These are phyloP conservation scores for Kalaharituber pfeilii DNA, from an alignment of 2,329 filamentous ascomycete genomes.

Conservation along the genomic window DNA sequence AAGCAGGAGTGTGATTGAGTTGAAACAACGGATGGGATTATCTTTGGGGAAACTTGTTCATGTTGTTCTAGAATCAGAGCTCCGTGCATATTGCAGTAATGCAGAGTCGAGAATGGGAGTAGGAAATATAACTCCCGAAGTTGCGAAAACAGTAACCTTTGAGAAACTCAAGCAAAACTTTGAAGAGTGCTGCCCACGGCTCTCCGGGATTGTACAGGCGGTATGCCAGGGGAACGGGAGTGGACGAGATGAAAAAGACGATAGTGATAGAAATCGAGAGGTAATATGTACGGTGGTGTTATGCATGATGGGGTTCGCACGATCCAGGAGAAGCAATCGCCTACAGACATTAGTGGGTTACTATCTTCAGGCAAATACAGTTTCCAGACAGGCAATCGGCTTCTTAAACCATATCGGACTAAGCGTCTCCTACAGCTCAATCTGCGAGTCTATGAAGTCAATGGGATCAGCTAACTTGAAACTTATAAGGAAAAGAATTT, in stretches of 20 bases:
- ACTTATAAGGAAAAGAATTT: not conserved
- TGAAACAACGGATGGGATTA: too few relatives aligned
- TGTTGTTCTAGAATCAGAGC: not conserved
- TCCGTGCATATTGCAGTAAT: not conserved
- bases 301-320: not conserved
- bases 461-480: not conserved
- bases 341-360: not conserved
- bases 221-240: not conserved
- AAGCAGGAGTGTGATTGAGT: too few relatives aligned
- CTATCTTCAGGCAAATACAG: not conserved
- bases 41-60: not conserved
- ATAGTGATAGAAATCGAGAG: not conserved
- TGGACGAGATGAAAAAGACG: not conserved
- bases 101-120: not conserved
- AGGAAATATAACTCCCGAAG: not conserved
- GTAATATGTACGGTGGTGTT: not conserved
- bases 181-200: not conserved
- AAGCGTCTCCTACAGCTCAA: not conserved
- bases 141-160: not conserved
- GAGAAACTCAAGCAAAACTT: not conserved
- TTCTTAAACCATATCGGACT: not conserved
- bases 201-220: not conserved
- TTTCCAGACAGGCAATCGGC: not conserved
- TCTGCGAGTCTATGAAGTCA: not conserved
- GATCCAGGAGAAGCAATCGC: not conserved